Percentiles rank a stretch among this genome's conserved stretches.
Conservation (phyloP, 345 rosid species). For the Hypericum androsaemum region DNA sequence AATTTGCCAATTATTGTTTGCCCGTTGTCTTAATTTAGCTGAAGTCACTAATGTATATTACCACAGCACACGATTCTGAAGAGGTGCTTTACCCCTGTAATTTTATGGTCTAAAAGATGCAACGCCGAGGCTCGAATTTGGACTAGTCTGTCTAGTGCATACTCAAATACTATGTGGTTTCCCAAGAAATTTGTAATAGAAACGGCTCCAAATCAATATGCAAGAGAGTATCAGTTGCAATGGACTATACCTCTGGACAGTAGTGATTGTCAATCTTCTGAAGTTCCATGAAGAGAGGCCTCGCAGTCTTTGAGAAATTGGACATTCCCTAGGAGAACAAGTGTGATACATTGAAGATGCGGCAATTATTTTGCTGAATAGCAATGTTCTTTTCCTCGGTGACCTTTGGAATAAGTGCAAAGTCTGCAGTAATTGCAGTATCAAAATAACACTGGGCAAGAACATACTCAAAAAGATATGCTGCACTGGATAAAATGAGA, state of each 20-base stretch:
- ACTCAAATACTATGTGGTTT: too few relatives aligned
- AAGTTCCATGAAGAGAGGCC: conserved; percentile 50
- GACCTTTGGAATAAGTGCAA: conserved; percentile 46
- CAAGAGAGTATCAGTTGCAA: not conserved
- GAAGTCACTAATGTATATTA: too few relatives aligned
- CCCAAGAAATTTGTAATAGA: too few relatives aligned
- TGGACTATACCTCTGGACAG: conserved; percentile 58
- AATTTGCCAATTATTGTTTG: too few relatives aligned
- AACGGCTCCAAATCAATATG: too few relatives aligned
- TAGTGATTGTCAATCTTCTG: conserved; percentile 57
- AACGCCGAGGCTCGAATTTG: not conserved
- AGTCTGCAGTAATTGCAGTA: conserved; percentile 26
- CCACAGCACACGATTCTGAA: too few relatives aligned
- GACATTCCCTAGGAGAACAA: conserved; percentile 49
- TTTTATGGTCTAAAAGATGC: too few relatives aligned
- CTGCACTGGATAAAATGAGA: too few relatives aligned
- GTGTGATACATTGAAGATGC: too few relatives aligned
- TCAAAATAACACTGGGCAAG: not conserved
- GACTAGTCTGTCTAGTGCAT: not conserved
- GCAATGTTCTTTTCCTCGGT: conserved; percentile 52
- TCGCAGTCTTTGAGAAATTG: conserved; percentile 57
- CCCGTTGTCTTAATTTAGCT: too few relatives aligned
- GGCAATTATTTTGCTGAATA: conserved; percentile 41
- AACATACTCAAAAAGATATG: too few relatives aligned
- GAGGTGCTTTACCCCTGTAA: too few relatives aligned